Evolutionary conservation across 1,284 basidiomycete species (phyloP), one percentile per base, ranked within the genome.

Genomic region (Ustilago trichophora): DNA sequence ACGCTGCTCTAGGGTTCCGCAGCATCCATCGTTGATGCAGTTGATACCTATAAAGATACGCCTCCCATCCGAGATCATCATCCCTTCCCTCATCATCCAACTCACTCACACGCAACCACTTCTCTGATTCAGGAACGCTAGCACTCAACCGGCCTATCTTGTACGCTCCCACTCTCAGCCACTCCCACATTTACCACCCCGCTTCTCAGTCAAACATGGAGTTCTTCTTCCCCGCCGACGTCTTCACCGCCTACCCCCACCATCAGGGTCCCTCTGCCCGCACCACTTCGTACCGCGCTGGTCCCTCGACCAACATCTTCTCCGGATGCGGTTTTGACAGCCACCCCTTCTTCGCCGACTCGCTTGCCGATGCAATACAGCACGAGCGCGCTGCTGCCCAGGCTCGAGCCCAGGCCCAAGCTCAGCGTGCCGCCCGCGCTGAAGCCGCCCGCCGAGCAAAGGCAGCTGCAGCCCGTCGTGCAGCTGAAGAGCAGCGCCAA

Each of bases 211-310:
- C 35, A 15, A 46, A 19, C 24, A 71, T 71, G 67, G 67, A 71
- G 62, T 71, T 71, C 57, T 71, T 62, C 67, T 59, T 71, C 51
- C 67, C 67, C 46, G 50, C 62, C 54, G 67, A 71, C 46, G 57
- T 71, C 37, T 66, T 66, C 31, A 31, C 67, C 47, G 52, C 55
- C 27, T 57, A 66, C 49, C 67, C 63, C 15, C 46, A 44, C 31
- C 59, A 54, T 27, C 51, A 51, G 38, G 42, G 51, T 18, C 50
- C 58, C 13, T 32, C 53, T 6, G 8, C 29, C 27, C 55, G 46
- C 42, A 49, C 48, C 24, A 25, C 29, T 27, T 34, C 62, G 0
- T 58, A 25, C 31, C 42, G 36, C 18, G 54, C 54, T 10, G 53
- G 50, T 15, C 62, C 53, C 34, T 65, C 62, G 12, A 31, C 31